Conservation (phyloP, 768 basidiomycete species). For the Trametes sanguinea region DNA sequence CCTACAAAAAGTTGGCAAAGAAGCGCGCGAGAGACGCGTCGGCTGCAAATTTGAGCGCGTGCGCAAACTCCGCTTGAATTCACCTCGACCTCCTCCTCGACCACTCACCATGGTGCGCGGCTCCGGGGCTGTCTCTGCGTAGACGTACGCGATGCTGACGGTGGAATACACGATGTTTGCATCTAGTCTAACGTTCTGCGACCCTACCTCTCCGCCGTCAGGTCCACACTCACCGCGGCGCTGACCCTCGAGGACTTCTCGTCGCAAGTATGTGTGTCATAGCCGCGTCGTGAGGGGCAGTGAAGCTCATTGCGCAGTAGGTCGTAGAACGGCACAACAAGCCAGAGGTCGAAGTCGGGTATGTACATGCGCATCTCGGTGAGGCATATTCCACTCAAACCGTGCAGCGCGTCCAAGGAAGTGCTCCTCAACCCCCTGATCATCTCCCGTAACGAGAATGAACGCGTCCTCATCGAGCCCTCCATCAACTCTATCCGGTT, state of each 20-base stretch:
- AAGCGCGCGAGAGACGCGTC: constrained; percentile 20
- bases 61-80: constrained; percentile 24
- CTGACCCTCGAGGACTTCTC: constrained; percentile 97
- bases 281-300: constrained; percentile 4
- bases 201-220: constrained; percentile 94
- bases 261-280: constrained; percentile 68
- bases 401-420: constrained; percentile 81
- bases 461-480: constrained; percentile 95
- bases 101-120: constrained; percentile 23
- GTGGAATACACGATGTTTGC: neutral
- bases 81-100: constrained; percentile 15
- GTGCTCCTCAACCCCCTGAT: constrained; percentile 90
- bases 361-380: constrained; percentile 3
- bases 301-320: constrained; percentile 40
- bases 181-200: constrained; percentile 89
- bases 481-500: constrained; percentile 96
- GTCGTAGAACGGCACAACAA: constrained; percentile 97
- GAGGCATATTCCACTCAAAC: neutral
- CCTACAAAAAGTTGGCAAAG: constrained; percentile 20
- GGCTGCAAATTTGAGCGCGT: constrained; percentile 23
- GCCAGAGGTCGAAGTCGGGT: constrained; percentile 92
- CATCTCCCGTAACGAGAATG: constrained; percentile 96
- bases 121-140: neutral
- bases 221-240: constrained; percentile 96
- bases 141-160: neutral